These are phyloP conservation scores for Trichoderma hamatum DNA, from an alignment of 2,329 filamentous ascomycete species.

Conservation along the genomic window DNA sequence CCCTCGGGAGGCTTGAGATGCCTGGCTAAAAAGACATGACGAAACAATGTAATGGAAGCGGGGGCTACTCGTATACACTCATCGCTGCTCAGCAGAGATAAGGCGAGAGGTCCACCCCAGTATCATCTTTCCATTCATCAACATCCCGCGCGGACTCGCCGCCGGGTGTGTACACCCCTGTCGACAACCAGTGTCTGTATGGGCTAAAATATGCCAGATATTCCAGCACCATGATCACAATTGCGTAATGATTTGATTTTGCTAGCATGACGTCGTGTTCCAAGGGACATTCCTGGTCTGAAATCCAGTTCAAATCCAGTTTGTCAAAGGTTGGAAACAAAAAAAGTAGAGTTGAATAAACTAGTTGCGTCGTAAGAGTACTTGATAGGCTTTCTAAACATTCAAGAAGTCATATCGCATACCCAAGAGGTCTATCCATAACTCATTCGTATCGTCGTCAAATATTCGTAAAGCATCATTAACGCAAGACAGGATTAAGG, in stretches of 20 bases:
- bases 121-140: slow-evolving; percentile 36
- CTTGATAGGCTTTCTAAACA: slow-evolving; percentile 36
- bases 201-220: slow-evolving; percentile 45
- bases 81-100: slow-evolving; percentile 41
- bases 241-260: slow-evolving; percentile 41
- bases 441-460: slow-evolving; percentile 45
- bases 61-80: slow-evolving; percentile 25
- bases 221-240: slow-evolving; percentile 35
- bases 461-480: slow-evolving; percentile 51
- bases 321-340: slow-evolving; percentile 20
- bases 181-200: slow-evolving; percentile 51
- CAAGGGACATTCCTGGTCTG: slow-evolving; percentile 28
- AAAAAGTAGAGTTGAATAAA: slow-evolving; percentile 37
- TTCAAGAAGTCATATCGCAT: slow-evolving; percentile 39
- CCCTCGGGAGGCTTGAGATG: not conserved
- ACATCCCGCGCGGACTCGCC: slow-evolving; percentile 10
- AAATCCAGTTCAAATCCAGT: slow-evolving; percentile 37
- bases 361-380: slow-evolving; percentile 31
- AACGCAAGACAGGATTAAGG: slow-evolving; percentile 48
- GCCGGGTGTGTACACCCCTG: slow-evolving; percentile 36
- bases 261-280: slow-evolving; percentile 37
- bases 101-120: slow-evolving; percentile 36
- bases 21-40: not conserved
- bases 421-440: slow-evolving; percentile 28
- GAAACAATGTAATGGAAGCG: slow-evolving; percentile 23